Evolutionary conservation across 2,329 filamentous ascomycete genomes (phyloP).

Genomic region (Ophiostoma sp.): DNA sequence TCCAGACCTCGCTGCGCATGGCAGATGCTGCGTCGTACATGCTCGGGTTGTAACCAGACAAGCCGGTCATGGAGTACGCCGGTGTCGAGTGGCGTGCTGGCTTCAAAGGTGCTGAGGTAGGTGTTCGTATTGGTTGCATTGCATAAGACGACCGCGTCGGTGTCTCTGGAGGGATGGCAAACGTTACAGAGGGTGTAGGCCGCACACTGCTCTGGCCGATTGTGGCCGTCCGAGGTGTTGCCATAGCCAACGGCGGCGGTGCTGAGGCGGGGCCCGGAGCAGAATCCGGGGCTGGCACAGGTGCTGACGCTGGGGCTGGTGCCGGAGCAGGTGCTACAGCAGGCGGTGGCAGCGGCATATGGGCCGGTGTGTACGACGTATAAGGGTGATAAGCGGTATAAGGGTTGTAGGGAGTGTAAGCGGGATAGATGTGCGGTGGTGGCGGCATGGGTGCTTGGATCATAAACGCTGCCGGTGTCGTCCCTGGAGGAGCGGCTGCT

Average conservation of each 20-base stretch:
- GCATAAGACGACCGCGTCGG: not conserved
- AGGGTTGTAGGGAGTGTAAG: not conserved
- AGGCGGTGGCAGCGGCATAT: not conserved
- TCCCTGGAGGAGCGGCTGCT: not conserved
- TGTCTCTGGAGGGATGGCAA: not conserved
- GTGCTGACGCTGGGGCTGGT: not conserved
- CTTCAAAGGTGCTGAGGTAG: not conserved
- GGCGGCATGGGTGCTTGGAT: slow-evolving; percentile 1
- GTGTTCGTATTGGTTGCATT: not conserved
- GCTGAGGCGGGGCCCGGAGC: not conserved
- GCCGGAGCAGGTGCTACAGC: not conserved
- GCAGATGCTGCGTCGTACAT: not conserved
- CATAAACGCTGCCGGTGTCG: slow-evolving; percentile 3
- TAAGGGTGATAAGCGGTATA: not conserved
- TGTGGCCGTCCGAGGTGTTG: slow-evolving; percentile 1
- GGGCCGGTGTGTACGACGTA: not conserved
- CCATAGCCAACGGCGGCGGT: not conserved
- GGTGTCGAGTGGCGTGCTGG: not conserved
- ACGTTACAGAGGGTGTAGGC: not conserved
- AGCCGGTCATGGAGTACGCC: not conserved
- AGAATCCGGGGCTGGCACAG: not conserved
- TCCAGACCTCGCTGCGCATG: slow-evolving; percentile 14
- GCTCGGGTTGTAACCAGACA: slow-evolving; percentile 2
- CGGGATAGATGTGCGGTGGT: not conserved
- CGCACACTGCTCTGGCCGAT: slow-evolving; percentile 5